Evolutionary conservation across 208 protist species (phyloP).

Genomic region (Leptomonas pyrrhocoris): DNA sequence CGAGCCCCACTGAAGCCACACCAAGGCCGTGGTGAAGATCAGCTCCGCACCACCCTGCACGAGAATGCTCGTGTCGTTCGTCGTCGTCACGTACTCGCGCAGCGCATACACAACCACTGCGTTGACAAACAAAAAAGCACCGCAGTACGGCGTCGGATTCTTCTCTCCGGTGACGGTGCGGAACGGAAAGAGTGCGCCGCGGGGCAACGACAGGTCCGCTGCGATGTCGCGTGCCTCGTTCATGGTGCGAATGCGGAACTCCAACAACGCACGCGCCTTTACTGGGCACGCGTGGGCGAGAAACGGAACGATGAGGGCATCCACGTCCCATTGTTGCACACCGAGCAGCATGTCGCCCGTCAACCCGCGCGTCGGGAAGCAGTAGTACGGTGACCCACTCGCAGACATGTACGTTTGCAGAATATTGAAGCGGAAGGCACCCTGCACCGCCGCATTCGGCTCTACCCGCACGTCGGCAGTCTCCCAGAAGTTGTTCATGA

Average conservation of each 20-base stretch:
- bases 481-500: constrained; percentile 80
- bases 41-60: constrained; percentile 83
- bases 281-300: constrained; percentile 82
- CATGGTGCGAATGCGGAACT: constrained; percentile 87
- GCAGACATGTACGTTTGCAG: constrained; percentile 79
- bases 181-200: constrained; percentile 85
- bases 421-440: constrained; percentile 86
- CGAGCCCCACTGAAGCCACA: constrained; percentile 88
- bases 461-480: constrained; percentile 65
- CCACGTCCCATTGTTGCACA: constrained; percentile 89
- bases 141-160: constrained; percentile 70
- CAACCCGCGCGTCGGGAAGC: constrained; percentile 79
- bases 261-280: constrained; percentile 71
- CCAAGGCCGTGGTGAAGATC: constrained; percentile 76
- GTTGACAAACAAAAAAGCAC: constrained; percentile 87
- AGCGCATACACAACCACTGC: constrained; percentile 81
- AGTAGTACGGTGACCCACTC: constrained; percentile 40
- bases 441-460: constrained; percentile 59
- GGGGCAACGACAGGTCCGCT: constrained; percentile 72
- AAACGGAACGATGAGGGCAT: constrained; percentile 85
- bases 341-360: constrained; percentile 71
- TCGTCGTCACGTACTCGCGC: constrained; percentile 81
- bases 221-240: constrained; percentile 75
- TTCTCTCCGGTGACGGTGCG: constrained; percentile 86
- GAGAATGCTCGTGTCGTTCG: constrained; percentile 79